These are phyloP conservation scores for Williopsis jadinii DNA, from an alignment of 1,139 yeast species.

Conservation along the genomic window DNA sequence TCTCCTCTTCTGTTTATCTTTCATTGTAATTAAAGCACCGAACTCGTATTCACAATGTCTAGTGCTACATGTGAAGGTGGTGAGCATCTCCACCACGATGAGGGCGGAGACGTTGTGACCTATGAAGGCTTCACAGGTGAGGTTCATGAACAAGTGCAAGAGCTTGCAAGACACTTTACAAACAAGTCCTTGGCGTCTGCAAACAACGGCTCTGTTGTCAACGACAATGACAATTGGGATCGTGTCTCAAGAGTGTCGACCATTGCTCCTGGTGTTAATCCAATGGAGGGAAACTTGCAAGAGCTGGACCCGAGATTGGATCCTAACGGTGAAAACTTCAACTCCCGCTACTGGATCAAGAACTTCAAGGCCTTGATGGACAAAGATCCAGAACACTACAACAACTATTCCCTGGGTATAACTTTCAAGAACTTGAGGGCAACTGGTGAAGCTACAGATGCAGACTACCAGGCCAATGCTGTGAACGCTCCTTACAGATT, in stretches of 20 bases:
- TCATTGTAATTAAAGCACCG: no score
- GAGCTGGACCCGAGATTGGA: slow-evolving; percentile 41
- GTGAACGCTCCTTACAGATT: slow-evolving; percentile 37
- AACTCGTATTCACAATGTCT: no score
- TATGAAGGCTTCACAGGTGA: slow-evolving; percentile 34
- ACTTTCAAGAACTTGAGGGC: slow-evolving; percentile 65
- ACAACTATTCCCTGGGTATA: slow-evolving; percentile 59
- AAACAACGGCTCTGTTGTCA: not conserved
- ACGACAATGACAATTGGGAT: not conserved
- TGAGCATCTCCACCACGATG: no score
- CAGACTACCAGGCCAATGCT: slow-evolving; percentile 68
- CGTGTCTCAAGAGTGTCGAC: slow-evolving; percentile 18
- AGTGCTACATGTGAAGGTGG: no score
- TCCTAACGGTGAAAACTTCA: slow-evolving; percentile 51
- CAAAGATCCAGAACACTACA: slow-evolving; percentile 58
- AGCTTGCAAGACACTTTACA: slow-evolving; percentile 45
- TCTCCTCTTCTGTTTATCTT: no score
- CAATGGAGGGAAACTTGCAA: slow-evolving; percentile 29
- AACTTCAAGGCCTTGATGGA: slow-evolving; percentile 52
- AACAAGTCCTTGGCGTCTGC: slow-evolving; percentile 11
- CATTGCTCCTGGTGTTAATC: slow-evolving; percentile 20
- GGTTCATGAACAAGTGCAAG: slow-evolving; percentile 31
- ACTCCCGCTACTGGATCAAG: slow-evolving; percentile 64
- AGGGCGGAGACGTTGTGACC: slow-evolving; percentile 2
- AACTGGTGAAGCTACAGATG: no score